Percentiles rank a stretch among this genome's conserved stretches.
These are phyloP conservation scores for Juncus effusus DNA, from an alignment of 176 grass and related monocot genomes.

Conservation along the genomic window DNA sequence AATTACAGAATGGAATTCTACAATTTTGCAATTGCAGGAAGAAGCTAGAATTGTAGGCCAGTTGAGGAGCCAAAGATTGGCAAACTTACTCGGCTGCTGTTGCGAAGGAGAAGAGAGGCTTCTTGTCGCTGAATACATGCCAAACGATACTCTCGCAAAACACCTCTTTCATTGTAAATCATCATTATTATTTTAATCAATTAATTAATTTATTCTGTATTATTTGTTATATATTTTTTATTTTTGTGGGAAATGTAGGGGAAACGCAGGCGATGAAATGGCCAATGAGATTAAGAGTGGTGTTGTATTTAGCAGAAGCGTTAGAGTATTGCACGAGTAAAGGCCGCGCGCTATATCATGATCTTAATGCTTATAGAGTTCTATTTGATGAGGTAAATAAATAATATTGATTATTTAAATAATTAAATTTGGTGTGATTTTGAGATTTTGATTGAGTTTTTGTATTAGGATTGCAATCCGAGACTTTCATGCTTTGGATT, in stretches of 20 bases:
- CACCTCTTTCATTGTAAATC: slow-evolving; percentile 97
- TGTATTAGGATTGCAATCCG: slow-evolving; percentile 82
- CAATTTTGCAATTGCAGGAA: slow-evolving; percentile 42
- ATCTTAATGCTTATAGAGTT: slow-evolving; percentile 98
- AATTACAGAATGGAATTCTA: too few species aligned
- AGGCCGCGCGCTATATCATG: slow-evolving; percentile 92
- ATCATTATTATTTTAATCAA: neutral
- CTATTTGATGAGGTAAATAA: slow-evolving; percentile 85
- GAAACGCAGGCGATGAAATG: slow-evolving; percentile 98
- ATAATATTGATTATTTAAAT: slow-evolving; percentile 23
- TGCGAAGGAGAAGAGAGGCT: slow-evolving; percentile 95
- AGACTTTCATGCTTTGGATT: slow-evolving; percentile 99
- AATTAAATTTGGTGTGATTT: neutral
- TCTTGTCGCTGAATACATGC: slow-evolving; percentile 97
- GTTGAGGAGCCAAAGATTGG: slow-evolving; percentile 70
- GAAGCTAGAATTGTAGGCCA: slow-evolving; percentile 86
- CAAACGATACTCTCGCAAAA: slow-evolving; percentile 91
- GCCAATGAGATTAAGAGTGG: slow-evolving; percentile 94
- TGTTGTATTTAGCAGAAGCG: slow-evolving; percentile 86
- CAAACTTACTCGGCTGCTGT: slow-evolving; percentile 93
- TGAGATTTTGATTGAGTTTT: slow-evolving; percentile 5
- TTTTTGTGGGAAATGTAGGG: slow-evolving; percentile 53
- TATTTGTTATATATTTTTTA: slow-evolving; percentile 2
- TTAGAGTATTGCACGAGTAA: slow-evolving; percentile 84
- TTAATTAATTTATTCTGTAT: slow-evolving; percentile 2